Conservation (phyloP, 371 early-diverging fungal species). For the Actinomortierella wolfii region DNA sequence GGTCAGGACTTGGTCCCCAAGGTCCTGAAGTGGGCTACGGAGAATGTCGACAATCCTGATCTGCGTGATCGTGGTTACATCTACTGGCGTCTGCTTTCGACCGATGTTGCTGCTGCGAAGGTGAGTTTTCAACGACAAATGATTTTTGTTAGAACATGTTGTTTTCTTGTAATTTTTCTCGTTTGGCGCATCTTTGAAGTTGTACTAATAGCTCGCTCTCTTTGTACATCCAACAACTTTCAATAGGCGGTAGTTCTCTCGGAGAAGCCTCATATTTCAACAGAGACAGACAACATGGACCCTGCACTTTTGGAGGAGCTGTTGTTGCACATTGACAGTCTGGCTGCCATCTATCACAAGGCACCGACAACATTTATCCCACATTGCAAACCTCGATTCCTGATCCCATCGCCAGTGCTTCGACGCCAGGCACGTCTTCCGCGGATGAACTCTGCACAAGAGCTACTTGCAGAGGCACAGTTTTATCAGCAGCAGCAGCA, state of each 20-base stretch:
- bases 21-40: conserved; percentile 86
- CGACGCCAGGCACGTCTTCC: conserved; percentile 29
- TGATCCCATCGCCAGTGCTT: conserved; percentile 60
- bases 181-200: background rate
- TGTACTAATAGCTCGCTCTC: background rate
- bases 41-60: conserved; percentile 93
- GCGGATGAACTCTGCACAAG: too few species aligned
- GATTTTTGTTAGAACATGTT: background rate
- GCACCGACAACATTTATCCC: conserved; percentile 80
- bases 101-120: conserved; percentile 88
- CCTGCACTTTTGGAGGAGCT: conserved; percentile 86
- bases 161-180: background rate
- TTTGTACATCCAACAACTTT: background rate
- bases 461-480: too few species aligned
- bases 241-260: conserved; percentile 71
- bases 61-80: conserved; percentile 95
- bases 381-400: conserved; percentile 63
- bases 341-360: conserved; percentile 94
- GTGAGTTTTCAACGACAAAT: conserved; percentile 16
- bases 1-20: conserved; percentile 88
- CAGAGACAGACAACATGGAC: conserved; percentile 83
- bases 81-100: conserved; percentile 95
- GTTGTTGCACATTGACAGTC: conserved; percentile 80
- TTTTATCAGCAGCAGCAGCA: conserved; percentile 4
- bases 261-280: conserved; percentile 92